Base-by-base conservation (phyloP, 1,284 basidiomycete species). In the Heterobasidion occidentale region DNA sequence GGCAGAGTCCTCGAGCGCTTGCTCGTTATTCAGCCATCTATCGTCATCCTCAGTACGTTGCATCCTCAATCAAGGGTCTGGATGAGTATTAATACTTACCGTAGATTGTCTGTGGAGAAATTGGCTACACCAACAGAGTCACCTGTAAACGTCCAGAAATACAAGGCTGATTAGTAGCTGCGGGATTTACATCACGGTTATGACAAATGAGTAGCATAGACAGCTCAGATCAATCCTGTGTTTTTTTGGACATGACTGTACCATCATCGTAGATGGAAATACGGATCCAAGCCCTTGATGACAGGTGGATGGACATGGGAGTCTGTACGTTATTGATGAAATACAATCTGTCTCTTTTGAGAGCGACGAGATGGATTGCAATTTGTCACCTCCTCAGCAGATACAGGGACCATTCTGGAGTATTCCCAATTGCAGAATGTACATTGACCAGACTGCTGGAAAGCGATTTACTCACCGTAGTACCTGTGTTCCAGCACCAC, bases 401-500 rank as follows among this genome's bases (percentile, higher is more conserved):
- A 27, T 27, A 27, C 27, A 27, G 27, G 27, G 27, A 27, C 27
- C 27, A 27, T 27, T 27, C 27, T 3, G 3, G 27, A 27, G 27
- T 27, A 27, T 27, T 27, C 27, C 27, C 27, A 27, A 27, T 27
- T 27, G 27, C 27, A 27, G 27, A 27, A 27, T 27, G 27, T 27
- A 27, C 27, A 27, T 27, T 27, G 2, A 27, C 27, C 27, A 27
- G 12, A 42, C 38, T n/a, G 38, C 11, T 11, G 11, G 38, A 19
- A 20, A 27, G 2, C 15, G 38, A 3, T 17, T n/a, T 60, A 68
- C 68, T 53, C 64, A 80, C 91, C 90, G 66, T 90, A 91, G 68
- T 88, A 92, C 61, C 94, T 79, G 68, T 96, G 94, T 68, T 99
- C 96, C 35, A 98, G 77, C 9, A 98, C 83, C 49, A 99, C 80